Evolutionary conservation across 495 filamentous ascomycete species (phyloP), one percentile per base, ranked within the genome.

Genomic region (Daldinia caldariorum): DNA sequence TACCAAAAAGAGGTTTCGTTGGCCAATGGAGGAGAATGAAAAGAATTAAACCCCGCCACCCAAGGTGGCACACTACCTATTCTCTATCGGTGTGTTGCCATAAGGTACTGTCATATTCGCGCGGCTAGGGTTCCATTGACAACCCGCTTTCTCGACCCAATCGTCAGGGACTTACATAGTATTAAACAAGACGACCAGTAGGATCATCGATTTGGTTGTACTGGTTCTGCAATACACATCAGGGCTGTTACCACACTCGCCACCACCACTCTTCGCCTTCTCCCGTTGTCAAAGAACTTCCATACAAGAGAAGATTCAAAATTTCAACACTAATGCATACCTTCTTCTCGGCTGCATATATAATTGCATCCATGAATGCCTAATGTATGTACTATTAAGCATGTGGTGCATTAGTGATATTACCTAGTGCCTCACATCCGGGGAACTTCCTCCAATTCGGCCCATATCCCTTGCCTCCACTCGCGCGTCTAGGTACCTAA

Each of bases 81-180:
- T 62, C 57, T 51, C 61, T 69, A 72, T 69, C 65, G 69, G 37
- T 67, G 59, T 56, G 67, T 63, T 71, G 58, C 69, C 69, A 67
- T 68, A n/a, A n/a, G n/a, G n/a, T n/a, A 61, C 26, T 26, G 26
- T 3, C 26, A 26, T 26, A 26, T 72, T 50, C 64, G 56, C 64
- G 56, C 50, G 34, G 32, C 43, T 68, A 50, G 61, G 61, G 64
- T 72, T 64, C 35, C 64, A 68, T 67, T 53, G 35, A 34, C 49
- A 47, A 66, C 35, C 61, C 58, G 62, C 62, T 67, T 61, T 55
- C 13, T 64, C 41, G 61, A 66, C 70, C 70, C 70, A 72, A 72
- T 72, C 65, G 70, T 55, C 65, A 72, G 65, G 70, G 70, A 61
- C 70, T 72, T 26, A n/a, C n/a, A n/a, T n/a, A n/a, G n/a, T n/a